Conservation (phyloP, 495 filamentous ascomycete species). For the Tuber indicum region DNA sequence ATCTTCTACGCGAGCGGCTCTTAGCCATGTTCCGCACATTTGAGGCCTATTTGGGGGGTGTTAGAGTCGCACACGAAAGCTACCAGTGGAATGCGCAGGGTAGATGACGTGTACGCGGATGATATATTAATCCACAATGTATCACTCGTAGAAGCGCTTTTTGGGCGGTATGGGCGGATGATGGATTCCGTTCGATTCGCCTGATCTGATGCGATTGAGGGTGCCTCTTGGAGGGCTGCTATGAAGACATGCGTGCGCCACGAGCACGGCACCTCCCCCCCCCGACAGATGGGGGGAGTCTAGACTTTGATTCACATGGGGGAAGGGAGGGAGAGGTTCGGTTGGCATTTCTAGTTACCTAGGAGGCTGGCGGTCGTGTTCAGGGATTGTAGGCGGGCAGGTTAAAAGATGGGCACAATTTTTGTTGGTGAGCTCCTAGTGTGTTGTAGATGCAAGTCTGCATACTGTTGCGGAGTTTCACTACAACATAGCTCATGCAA, state of each 20-base stretch:
- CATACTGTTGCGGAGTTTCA: not conserved
- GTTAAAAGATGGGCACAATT: not conserved
- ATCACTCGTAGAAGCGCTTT: not conserved
- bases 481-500: not conserved
- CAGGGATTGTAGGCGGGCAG: not conserved
- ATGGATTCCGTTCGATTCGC: not conserved
- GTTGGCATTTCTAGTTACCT: not conserved
- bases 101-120: not conserved
- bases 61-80: not conserved
- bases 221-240: not conserved
- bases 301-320: not conserved
- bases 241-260: not conserved
- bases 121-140: not conserved
- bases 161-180: not conserved
- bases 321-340: too few species aligned
- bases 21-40: not conserved
- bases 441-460: not conserved
- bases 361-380: not conserved
- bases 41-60: not conserved
- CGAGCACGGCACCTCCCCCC: not conserved
- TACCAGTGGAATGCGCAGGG: not conserved
- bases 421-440: not conserved
- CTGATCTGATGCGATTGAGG: not conserved
- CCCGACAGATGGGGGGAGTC: not conserved
- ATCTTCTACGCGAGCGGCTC: not conserved